Evolutionary conservation across 768 basidiomycete species (phyloP).

Genomic region (Rhodocollybia butyracea): DNA sequence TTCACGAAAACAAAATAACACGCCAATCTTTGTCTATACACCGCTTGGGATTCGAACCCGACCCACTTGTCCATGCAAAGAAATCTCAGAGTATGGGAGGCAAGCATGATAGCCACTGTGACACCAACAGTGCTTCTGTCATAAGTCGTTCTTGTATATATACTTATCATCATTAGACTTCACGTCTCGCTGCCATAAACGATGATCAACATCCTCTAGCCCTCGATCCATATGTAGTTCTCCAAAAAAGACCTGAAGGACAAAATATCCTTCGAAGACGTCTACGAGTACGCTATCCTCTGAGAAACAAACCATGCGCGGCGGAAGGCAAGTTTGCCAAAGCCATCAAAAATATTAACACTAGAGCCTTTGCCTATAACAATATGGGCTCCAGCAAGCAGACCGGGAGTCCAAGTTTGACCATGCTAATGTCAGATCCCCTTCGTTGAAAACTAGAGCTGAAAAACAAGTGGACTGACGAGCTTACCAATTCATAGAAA

Average conservation of each 20-base stretch:
- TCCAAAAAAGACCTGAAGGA: neutral
- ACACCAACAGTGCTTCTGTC: no score
- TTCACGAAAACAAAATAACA: no score
- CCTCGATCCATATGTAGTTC: neutral
- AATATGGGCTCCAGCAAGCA: neutral
- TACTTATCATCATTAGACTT: neutral
- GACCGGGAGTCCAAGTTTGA: neutral
- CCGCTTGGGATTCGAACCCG: no score
- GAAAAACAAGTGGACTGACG: no score
- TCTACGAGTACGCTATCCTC: neutral
- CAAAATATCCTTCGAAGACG: neutral
- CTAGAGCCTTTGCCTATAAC: constrained; percentile 1
- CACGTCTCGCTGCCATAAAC: constrained; percentile 2
- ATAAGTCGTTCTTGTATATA: no score
- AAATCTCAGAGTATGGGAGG: no score
- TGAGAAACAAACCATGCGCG: neutral
- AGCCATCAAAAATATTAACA: neutral
- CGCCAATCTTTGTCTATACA: no score
- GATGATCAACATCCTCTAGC: neutral
- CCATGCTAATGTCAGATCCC: neutral
- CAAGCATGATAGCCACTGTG: no score
- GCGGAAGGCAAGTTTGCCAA: neutral
- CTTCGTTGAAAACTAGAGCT: neutral
- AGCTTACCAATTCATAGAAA: no score
- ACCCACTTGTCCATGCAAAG: no score